A percentile compares a stretch with the other conserved stretches of the same genome.
Conservation (phyloP, 1,284 basidiomycete species). For the Melanopsichium pennsylvanicum region DNA sequence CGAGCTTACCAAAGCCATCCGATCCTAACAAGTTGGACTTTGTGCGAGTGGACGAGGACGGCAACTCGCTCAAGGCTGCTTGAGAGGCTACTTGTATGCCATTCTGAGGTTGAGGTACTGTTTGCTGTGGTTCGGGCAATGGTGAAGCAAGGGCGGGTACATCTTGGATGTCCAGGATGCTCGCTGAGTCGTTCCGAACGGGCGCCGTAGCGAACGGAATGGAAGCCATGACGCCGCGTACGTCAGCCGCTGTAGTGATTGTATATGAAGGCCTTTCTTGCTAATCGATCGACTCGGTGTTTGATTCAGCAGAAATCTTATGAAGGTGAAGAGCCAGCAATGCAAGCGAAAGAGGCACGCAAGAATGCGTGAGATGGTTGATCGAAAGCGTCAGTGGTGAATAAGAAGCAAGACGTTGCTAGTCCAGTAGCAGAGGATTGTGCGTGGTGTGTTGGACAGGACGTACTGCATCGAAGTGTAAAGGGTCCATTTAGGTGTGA, state of each 20-base stretch:
- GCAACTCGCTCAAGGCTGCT: background rate
- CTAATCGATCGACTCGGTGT: too few species aligned
- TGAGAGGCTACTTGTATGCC: conserved; percentile 3
- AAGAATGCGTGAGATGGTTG: too few species aligned
- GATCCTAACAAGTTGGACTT: conserved; percentile 35
- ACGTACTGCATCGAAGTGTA: too few species aligned
- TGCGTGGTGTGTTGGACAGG: too few species aligned
- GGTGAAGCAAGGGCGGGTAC: conserved; percentile 33
- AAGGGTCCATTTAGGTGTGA: too few species aligned
- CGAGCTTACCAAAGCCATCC: conserved; percentile 35
- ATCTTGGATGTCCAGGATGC: conserved; percentile 14
- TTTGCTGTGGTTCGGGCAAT: conserved; percentile 23
- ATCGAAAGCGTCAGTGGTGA: too few species aligned
- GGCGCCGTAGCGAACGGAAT: conserved; percentile 5
- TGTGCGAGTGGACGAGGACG: conserved; percentile 8
- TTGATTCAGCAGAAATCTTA: too few species aligned
- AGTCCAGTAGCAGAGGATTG: too few species aligned
- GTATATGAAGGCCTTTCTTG: too few species aligned
- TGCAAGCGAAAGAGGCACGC: too few species aligned
- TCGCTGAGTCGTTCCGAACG: background rate
- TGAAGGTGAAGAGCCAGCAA: too few species aligned
- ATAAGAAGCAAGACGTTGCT: too few species aligned
- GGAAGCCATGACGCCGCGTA: conserved; percentile 8
- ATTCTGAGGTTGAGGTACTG: background rate
- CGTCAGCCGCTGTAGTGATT: background rate